Conservation (phyloP, 2,329 filamentous ascomycete genomes). For the Pyricularia sp. region DNA sequence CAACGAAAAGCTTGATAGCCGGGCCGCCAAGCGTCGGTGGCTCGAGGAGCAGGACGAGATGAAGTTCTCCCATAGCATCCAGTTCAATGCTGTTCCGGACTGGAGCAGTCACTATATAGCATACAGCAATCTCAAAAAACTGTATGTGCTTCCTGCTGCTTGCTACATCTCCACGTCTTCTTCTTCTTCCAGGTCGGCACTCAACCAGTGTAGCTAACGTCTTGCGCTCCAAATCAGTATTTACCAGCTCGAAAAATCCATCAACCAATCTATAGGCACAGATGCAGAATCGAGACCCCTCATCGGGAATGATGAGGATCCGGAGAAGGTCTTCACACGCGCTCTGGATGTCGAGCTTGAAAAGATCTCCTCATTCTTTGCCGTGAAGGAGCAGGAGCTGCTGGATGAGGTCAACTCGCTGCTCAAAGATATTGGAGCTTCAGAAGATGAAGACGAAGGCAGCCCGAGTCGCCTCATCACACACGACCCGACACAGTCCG, state of each 20-base stretch:
- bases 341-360: conserved; percentile 84
- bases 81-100: conserved; percentile 99
- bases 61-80: conserved; percentile 99
- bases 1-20: conserved; percentile 28
- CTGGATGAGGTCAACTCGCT: conserved; percentile 70
- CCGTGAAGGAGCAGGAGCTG: conserved; percentile 81
- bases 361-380: conserved; percentile 88
- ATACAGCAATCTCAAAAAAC: conserved; percentile 97
- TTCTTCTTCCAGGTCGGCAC: not conserved
- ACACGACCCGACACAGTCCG: not conserved
- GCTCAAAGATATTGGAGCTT: conserved; percentile 62
- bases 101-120: conserved; percentile 98
- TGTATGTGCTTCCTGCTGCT: conserved; percentile 46
- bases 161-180: not conserved
- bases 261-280: conserved; percentile 51
- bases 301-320: conserved; percentile 60
- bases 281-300: conserved; percentile 84
- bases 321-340: conserved; percentile 72
- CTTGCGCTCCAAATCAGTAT: conserved; percentile 47
- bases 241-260: conserved; percentile 84
- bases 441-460: conserved; percentile 49
- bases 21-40: conserved; percentile 55
- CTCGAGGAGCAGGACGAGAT: conserved; percentile 75
- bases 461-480: not conserved
- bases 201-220: not conserved